Percentiles rank a stretch among this genome's conserved stretches.
phyloP scores from a whole-genome alignment of 106 monocot species.

The Allium cepa region DNA sequence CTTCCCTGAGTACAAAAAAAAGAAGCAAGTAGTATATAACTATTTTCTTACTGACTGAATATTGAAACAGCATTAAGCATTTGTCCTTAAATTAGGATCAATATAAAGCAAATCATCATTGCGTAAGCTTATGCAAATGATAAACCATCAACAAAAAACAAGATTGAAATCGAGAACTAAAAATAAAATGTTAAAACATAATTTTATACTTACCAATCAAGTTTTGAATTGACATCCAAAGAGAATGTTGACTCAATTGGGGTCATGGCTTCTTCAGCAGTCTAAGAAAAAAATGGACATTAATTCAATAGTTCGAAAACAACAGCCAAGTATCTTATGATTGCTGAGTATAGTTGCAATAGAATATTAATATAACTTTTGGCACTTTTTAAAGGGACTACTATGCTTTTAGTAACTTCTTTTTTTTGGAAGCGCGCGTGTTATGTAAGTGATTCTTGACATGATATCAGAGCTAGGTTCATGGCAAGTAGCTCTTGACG shows the following conservation, averaged over 20 bases:
- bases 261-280: constrained; percentile 96
- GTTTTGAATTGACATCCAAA: constrained; percentile 92
- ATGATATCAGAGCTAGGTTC: too few relatives aligned
- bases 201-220: constrained; percentile 65
- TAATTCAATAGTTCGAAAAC: too few relatives aligned
- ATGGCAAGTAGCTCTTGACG: too few relatives aligned
- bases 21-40: background rate
- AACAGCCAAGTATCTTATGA: too few relatives aligned
- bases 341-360: too few relatives aligned
- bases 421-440: too few relatives aligned
- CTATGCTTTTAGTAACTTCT: too few relatives aligned
- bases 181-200: background rate
- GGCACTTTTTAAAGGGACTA: too few relatives aligned
- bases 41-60: background rate
- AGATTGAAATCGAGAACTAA: background rate
- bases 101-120: background rate
- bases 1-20: constrained; percentile 49
- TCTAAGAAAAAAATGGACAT: background rate
- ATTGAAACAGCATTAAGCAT: background rate
- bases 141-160: background rate
- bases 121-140: background rate
- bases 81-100: background rate
- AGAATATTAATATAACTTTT: too few relatives aligned
- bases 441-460: too few relatives aligned
- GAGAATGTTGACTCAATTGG: constrained; percentile 99